Base-by-base conservation (phyloP, 2,329 filamentous ascomycete species). In the Arthroderma sp. region DNA sequence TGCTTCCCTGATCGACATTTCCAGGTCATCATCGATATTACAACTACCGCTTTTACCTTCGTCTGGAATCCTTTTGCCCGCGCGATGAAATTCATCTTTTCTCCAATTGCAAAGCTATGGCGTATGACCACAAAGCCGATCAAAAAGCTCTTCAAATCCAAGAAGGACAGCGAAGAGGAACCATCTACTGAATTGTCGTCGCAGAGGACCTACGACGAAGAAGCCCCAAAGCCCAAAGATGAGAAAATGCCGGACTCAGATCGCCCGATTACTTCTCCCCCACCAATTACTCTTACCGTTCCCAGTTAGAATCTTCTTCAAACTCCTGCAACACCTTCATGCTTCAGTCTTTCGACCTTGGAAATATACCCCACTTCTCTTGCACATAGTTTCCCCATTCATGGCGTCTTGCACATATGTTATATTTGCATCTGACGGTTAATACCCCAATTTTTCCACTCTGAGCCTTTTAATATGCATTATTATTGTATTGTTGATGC, bases 1-100 rank as follows among this genome's bases (percentile, higher is more conserved):
- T 71, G 85, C 28, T 74, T 96, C 42, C 91, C 91, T 0, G 88
- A 96, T 59, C 71, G 74, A 39, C 62, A 66, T 36, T 68, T 69
- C 40, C 63, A 58, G 1, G 46, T 63, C 34, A 57, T 65, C 3
- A 66, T 71, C 43, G 56, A 62, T 47, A 65, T 81, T 10, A 57
- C 83, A 38, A 61, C 71, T 40, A 67, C 66, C 37, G 60, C 75
- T 46, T 63, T 83, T 36, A 69, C 74, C 2, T 61, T 72, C 36
- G 68, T 73, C 44, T 56, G 81, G 36, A 54, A 55, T 10, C 68
- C 68, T 3, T 36, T 68, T 22, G 48, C 51, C 36, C 63, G 58
- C 38, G 59, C 37, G 2, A 45, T 61, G 38, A 50, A 50, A 3
- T 45, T 57, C 28, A 47, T 61, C 27, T 61, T 59, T 43, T 49